phyloP scores from a whole-genome alignment of 1,284 basidiomycete species.

The Apiotrichum laibachii region DNA sequence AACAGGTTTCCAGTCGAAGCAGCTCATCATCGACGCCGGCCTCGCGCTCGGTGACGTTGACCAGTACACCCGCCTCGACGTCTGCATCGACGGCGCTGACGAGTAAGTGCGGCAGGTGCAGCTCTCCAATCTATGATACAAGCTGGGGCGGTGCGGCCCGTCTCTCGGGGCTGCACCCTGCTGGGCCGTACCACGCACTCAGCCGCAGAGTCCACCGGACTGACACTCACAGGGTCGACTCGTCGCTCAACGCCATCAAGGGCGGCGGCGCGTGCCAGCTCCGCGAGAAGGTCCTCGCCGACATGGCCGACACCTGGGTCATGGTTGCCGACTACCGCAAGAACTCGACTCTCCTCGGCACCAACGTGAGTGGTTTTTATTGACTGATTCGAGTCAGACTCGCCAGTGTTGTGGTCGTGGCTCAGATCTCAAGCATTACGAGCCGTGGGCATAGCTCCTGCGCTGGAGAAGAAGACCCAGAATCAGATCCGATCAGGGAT shows the following conservation, averaged over 20 bases:
- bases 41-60: constrained; percentile 88
- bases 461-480: too few relatives aligned
- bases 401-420: neutral
- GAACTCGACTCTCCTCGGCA: constrained; percentile 78
- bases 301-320: constrained; percentile 91
- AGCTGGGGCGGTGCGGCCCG: neutral
- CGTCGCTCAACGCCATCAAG: constrained; percentile 89
- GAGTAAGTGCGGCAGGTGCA: constrained; percentile 62
- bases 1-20: constrained; percentile 92
- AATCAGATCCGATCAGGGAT: neutral
- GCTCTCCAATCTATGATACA: too few relatives aligned
- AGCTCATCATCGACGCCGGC: constrained; percentile 80
- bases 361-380: constrained; percentile 63
- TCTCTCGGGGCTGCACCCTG: neutral
- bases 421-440: too few relatives aligned
- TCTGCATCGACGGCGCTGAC: constrained; percentile 96
- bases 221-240: constrained; percentile 66
- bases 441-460: too few relatives aligned
- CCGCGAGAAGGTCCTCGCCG: constrained; percentile 94
- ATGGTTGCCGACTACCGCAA: constrained; percentile 96
- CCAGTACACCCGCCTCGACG: constrained; percentile 84
- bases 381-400: neutral
- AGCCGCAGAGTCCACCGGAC: neutral
- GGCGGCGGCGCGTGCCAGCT: constrained; percentile 96
- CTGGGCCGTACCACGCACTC: too few relatives aligned